Percentiles rank a stretch among this genome's conserved stretches.
Conservation (phyloP, 2,329 filamentous ascomycete genomes). For the Chrysoporthe austroafricana region DNA sequence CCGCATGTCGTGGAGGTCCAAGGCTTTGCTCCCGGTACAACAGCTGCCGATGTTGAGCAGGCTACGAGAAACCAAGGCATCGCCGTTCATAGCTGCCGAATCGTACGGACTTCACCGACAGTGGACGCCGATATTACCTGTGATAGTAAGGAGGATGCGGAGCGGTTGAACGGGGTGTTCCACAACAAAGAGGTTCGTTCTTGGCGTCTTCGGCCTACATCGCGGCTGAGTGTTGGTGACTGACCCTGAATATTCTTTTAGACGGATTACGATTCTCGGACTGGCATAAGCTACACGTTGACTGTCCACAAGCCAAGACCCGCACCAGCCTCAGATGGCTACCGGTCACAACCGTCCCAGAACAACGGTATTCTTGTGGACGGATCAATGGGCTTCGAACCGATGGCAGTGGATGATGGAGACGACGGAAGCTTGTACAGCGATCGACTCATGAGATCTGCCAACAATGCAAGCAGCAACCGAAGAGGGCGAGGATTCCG, state of each 20-base stretch:
- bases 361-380: slow-evolving; percentile 52
- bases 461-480: slow-evolving; percentile 17
- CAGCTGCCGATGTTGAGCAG: slow-evolving; percentile 80
- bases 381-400: slow-evolving; percentile 56
- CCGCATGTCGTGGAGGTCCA: slow-evolving; percentile 75
- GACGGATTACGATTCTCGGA: slow-evolving; percentile 34
- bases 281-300: slow-evolving; percentile 12
- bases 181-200: slow-evolving; percentile 75
- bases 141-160: slow-evolving; percentile 70
- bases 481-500: slow-evolving; percentile 26
- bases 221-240: not conserved
- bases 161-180: slow-evolving; percentile 75
- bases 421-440: slow-evolving; percentile 52
- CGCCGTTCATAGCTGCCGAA: slow-evolving; percentile 66
- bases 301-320: slow-evolving; percentile 25
- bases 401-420: slow-evolving; percentile 44
- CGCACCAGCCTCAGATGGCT: slow-evolving; percentile 40
- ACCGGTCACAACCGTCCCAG: slow-evolving; percentile 34
- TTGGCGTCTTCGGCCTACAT: not conserved
- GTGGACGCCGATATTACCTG: slow-evolving; percentile 81
- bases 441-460: slow-evolving; percentile 46
- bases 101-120: slow-evolving; percentile 70
- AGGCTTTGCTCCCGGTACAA: slow-evolving; percentile 83
- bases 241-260: slow-evolving; percentile 14
- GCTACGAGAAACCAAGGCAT: slow-evolving; percentile 79